Evolutionary conservation across 2,329 filamentous ascomycete genomes (phyloP).

Genomic region (Zymoseptoria pseudotritici): DNA sequence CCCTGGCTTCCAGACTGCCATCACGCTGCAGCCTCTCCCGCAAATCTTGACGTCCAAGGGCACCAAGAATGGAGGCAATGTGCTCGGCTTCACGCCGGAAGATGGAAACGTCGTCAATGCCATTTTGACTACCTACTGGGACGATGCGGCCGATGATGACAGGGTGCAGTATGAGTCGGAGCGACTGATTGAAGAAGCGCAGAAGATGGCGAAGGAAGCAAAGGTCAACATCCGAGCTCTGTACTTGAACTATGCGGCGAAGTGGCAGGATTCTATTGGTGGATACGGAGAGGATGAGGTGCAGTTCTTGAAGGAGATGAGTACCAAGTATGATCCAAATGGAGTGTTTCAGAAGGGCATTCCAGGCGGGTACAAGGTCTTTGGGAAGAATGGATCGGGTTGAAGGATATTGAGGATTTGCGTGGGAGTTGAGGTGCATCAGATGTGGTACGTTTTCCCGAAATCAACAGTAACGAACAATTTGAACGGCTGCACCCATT

Average conservation of each 20-base stretch:
- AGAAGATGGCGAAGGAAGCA: not conserved
- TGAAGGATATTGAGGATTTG: not conserved
- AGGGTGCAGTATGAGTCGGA: conserved; percentile 9
- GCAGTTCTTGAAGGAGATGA: conserved; percentile 3
- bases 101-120: not conserved
- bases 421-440: not conserved
- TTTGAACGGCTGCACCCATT: no score
- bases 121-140: conserved; percentile 8
- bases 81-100: not conserved
- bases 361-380: conserved; percentile 9
- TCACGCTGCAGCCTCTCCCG: conserved; percentile 1
- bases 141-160: conserved; percentile 12
- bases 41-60: not conserved
- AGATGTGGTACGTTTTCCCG: no score
- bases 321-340: conserved; percentile 11
- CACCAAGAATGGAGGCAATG: not conserved
- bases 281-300: conserved; percentile 9
- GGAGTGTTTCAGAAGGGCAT: conserved; percentile 7
- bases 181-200: not conserved
- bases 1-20: not conserved
- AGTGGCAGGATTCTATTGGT: conserved; percentile 8
- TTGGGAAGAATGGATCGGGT: not conserved
- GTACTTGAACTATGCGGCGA: conserved; percentile 10
- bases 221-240: not conserved
- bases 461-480: no score